Evolutionary conservation across 352 stramenopile species (phyloP).

Genomic region (Globisporangium recalcitrans): DNA sequence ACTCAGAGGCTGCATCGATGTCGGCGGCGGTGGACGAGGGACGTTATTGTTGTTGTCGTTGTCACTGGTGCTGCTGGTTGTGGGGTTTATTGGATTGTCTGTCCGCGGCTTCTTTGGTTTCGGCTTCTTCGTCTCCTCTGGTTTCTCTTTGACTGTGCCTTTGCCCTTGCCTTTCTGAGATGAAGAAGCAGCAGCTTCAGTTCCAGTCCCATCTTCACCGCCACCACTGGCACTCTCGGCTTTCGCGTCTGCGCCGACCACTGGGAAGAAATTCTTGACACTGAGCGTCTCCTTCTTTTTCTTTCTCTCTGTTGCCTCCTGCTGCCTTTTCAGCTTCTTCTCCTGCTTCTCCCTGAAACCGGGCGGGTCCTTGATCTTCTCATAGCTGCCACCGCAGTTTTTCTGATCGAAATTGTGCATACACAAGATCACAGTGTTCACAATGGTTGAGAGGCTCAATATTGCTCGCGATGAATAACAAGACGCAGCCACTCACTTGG

Average conservation of each 20-base stretch:
- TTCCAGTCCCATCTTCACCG: neutral
- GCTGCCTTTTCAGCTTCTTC: constrained; percentile 34
- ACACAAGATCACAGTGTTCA: neutral
- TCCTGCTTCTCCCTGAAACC: constrained; percentile 44
- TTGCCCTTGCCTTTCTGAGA: neutral
- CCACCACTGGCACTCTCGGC: neutral
- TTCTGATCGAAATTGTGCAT: constrained; percentile 20
- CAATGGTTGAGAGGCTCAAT: too few species aligned
- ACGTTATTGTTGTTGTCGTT: neutral
- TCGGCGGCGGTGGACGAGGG: neutral
- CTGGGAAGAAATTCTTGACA: constrained; percentile 30
- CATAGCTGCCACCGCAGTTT: constrained; percentile 63
- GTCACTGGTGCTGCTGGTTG: constrained; percentile 2
- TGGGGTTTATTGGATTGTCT: neutral
- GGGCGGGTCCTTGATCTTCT: constrained; percentile 64
- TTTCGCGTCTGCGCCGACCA: neutral
- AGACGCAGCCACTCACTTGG: constrained; percentile 17
- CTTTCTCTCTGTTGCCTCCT: constrained; percentile 31
- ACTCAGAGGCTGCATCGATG: too few species aligned
- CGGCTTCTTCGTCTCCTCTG: constrained; percentile 1
- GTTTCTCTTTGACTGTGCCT: neutral
- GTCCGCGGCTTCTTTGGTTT: constrained; percentile 22
- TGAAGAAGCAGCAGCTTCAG: neutral
- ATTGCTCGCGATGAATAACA: neutral
- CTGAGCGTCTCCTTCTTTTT: constrained; percentile 43